phyloP scores from a whole-genome alignment of 2,329 filamentous ascomycete species.

The Colletotrichum sp. region DNA sequence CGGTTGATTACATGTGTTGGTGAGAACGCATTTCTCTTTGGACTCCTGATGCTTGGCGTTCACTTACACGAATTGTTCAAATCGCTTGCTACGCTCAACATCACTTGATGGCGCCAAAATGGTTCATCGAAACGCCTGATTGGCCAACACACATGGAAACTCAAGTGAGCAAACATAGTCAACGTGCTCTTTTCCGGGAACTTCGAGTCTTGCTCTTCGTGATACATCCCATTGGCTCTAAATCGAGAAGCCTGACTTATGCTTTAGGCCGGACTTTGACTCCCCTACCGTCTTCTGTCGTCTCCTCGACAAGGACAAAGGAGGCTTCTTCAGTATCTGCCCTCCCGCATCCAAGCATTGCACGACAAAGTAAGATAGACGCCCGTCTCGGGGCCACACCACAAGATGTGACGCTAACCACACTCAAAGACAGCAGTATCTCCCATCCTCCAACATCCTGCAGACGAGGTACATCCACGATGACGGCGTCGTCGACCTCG shows the following conservation, averaged over 20 bases:
- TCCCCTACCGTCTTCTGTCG: slow-evolving; percentile 78
- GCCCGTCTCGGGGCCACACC: not conserved
- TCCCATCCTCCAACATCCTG: slow-evolving; percentile 76
- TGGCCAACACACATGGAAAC: not conserved
- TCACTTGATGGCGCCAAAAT: not conserved
- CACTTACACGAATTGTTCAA: not conserved
- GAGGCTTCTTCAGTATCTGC: slow-evolving; percentile 75
- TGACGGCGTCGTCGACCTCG: slow-evolving; percentile 73
- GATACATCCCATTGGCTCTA: not conserved
- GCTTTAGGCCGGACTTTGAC: slow-evolving; percentile 74
- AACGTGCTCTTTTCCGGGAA: not conserved
- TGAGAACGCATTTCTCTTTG: slow-evolving; percentile 33
- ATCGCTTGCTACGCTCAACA: not conserved
- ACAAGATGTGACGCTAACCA: not conserved
- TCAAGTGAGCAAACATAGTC: not conserved
- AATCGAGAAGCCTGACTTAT: not conserved
- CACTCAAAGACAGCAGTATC: slow-evolving; percentile 64
- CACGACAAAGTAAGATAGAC: slow-evolving; percentile 61
- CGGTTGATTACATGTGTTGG: slow-evolving; percentile 82
- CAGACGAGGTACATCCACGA: slow-evolving; percentile 81
- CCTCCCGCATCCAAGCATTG: slow-evolving; percentile 54
- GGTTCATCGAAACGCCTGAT: not conserved
- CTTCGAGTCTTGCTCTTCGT: not conserved
- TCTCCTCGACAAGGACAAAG: slow-evolving; percentile 75
- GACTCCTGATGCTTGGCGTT: not conserved